Evolutionary conservation across 2,329 filamentous ascomycete species (phyloP).

Genomic region (Cordyceps cicadae): DNA sequence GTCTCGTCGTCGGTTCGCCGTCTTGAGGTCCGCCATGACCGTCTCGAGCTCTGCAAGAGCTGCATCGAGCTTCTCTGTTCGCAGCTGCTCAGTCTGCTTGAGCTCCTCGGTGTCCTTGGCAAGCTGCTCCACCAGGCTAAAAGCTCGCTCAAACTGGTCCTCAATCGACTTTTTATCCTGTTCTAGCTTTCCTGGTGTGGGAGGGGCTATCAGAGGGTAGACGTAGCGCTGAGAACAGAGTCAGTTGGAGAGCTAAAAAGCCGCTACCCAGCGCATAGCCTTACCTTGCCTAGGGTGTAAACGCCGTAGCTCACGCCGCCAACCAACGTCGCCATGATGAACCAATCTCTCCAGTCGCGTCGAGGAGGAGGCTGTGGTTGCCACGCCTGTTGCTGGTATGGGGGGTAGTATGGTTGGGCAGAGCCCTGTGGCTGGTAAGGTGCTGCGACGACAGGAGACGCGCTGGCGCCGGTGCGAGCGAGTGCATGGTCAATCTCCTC

Average conservation of each 20-base stretch:
- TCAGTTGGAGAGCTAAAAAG: constrained; percentile 17
- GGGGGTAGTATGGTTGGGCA: constrained; percentile 38
- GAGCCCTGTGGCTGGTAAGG: constrained; percentile 35
- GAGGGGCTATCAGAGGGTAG: constrained; percentile 80
- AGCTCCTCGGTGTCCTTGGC: constrained; percentile 81
- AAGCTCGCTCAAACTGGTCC: constrained; percentile 87
- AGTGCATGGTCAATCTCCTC: constrained; percentile 88
- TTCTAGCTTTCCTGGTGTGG: constrained; percentile 86
- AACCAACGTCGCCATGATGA: constrained; percentile 97
- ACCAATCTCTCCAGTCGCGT: constrained; percentile 97
- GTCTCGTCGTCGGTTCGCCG: constrained; percentile 70
- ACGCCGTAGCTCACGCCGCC: constrained; percentile 83
- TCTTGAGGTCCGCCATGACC: constrained; percentile 74
- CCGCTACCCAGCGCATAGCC: constrained; percentile 8
- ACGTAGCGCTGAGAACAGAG: constrained; percentile 64
- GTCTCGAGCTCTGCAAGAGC: constrained; percentile 77
- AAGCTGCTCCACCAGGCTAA: constrained; percentile 83
- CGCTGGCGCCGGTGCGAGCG: constrained; percentile 59
- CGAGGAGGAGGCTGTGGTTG: constrained; percentile 57
- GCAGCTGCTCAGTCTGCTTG: constrained; percentile 76
- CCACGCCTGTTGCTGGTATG: constrained; percentile 48
- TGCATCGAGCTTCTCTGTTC: constrained; percentile 74
- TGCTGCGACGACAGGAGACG: constrained; percentile 35
- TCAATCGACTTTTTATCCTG: constrained; percentile 91
- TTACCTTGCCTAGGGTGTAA: constrained; percentile 78